A percentile compares a stretch with the other conserved stretches of the same genome.
Evolutionary conservation across 345 rosid species (phyloP).

Genomic region (Carallia brachiata): DNA sequence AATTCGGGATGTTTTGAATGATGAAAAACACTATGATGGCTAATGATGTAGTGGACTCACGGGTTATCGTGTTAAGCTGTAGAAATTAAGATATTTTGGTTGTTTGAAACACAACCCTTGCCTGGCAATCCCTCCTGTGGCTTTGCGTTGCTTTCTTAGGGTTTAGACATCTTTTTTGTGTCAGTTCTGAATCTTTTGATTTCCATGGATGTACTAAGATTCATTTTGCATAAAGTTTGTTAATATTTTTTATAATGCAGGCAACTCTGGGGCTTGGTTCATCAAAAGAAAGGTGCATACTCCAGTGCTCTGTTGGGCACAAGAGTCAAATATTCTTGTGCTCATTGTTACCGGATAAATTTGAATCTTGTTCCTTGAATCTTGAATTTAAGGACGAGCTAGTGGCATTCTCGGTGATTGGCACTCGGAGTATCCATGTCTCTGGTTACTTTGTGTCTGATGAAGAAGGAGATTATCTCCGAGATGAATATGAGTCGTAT

Average conservation of each 20-base stretch:
- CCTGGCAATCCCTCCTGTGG: too few relatives aligned
- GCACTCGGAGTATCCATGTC: constrained; percentile 75
- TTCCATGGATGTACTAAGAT: too few relatives aligned
- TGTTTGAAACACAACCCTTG: too few relatives aligned
- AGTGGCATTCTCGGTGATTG: constrained; percentile 71
- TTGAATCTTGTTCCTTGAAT: constrained; percentile 67
- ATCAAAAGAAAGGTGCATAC: constrained; percentile 53
- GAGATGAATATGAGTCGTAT: constrained; percentile 73
- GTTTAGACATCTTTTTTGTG: too few relatives aligned
- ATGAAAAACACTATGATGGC: too few relatives aligned
- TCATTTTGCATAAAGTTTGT: too few relatives aligned
- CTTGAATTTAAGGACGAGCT: constrained; percentile 73
- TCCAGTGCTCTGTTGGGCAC: constrained; percentile 70
- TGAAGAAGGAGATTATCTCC: constrained; percentile 46
- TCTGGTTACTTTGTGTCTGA: constrained; percentile 69
- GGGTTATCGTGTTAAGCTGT: too few relatives aligned
- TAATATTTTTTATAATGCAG: constrained; percentile 32
- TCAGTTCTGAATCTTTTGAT: too few relatives aligned
- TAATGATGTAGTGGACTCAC: too few relatives aligned
- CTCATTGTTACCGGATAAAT: constrained; percentile 64
- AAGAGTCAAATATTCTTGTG: constrained; percentile 66
- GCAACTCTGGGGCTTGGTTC: constrained; percentile 88
- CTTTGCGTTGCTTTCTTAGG: too few relatives aligned
- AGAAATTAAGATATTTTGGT: too few relatives aligned
- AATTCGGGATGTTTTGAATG: too few relatives aligned